phyloP scores from a whole-genome alignment of 192 early-diverging fungal genomes.

The Coemansia sp. region DNA sequence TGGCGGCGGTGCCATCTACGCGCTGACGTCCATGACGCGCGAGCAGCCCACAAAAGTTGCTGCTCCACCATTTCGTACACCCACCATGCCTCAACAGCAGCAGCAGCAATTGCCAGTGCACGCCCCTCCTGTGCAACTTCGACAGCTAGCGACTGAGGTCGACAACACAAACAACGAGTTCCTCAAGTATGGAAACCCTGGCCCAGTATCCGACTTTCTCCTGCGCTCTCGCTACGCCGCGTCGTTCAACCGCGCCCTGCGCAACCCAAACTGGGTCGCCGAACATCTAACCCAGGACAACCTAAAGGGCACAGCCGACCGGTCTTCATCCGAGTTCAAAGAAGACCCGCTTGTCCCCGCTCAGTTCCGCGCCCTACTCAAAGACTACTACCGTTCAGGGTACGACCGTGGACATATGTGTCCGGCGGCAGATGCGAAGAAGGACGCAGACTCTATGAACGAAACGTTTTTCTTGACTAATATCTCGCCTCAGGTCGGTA shows the following conservation, averaged over 20 bases:
- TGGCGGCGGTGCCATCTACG: conserved; percentile 49
- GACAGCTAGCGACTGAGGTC: neutral
- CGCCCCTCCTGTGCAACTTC: conserved; percentile 39
- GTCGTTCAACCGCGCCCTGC: conserved; percentile 75
- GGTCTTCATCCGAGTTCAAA: conserved; percentile 70
- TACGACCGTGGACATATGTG: conserved; percentile 95
- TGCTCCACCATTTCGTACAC: neutral
- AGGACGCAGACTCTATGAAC: conserved; percentile 72
- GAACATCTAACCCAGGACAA: conserved; percentile 69
- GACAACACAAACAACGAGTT: conserved; percentile 36
- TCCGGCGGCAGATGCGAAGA: conserved; percentile 85
- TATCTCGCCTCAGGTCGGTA: conserved; percentile 80
- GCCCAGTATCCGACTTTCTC: conserved; percentile 77
- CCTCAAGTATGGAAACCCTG: conserved; percentile 53
- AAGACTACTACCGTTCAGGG: conserved; percentile 80
- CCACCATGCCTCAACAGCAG: conserved; percentile 9
- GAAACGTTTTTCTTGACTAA: conserved; percentile 87
- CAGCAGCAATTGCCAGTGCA: conserved; percentile 12
- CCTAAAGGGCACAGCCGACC: conserved; percentile 59
- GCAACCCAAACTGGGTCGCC: conserved; percentile 79
- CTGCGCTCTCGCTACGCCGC: conserved; percentile 70
- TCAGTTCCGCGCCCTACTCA: conserved; percentile 72
- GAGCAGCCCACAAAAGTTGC: neutral
- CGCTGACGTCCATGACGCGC: conserved; percentile 12
- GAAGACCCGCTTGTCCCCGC: conserved; percentile 76